Evolutionary conservation across 768 basidiomycete genomes (phyloP), one percentile per base, ranked within the genome.

Genomic region (Pleurotus pulmonarius): DNA sequence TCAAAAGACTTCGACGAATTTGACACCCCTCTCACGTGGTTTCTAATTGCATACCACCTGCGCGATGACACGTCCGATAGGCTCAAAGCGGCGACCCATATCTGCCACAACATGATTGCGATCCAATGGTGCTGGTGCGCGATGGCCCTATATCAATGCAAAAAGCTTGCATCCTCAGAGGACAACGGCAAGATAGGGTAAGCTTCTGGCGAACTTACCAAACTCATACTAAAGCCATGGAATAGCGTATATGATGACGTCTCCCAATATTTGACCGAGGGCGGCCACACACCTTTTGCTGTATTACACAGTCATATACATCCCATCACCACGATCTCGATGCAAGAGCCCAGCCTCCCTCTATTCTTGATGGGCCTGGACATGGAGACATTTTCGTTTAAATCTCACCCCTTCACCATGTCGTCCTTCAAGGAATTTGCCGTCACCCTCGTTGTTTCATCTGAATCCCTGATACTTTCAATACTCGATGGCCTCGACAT

Each of bases 41-140:
- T 59, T 25, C 2, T 57, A 11, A 26, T 57, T 12, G 56, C 49
- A 1, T 57, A 15, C 15, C 56, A 59, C 18, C 15, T 66, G 0
- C 1, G 34, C 0, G 46, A 64, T 1, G 40, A 57, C 0, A 29
- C 0, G n/a, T n/a, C 54, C 18, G 58, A 46, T 5, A 41, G 22
- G 2, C 57, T 56, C 52, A 11, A 16, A 5, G 11, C 9, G 13
- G 37, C 38, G 8, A n/a, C 22, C 26, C 20, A 26, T 3, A 39
- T 57, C 11, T 8, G 56, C 16, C 59, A 46, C 8, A 52, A 15
- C 15, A 41, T 59, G 16, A n/a, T 49, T 4, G 29, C 20, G 18
- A 16, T 37, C 12, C 59, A 57, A 25, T 59, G 59, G 59, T 12
- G 18, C 11, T 48, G 39, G 20, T 47, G 55, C 4, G 55, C 46